A percentile compares a stretch with the other conserved stretches of the same genome.
Evolutionary conservation across 1,139 yeast genomes (phyloP).

Genomic region (Sugiyamaella xylanicola): DNA sequence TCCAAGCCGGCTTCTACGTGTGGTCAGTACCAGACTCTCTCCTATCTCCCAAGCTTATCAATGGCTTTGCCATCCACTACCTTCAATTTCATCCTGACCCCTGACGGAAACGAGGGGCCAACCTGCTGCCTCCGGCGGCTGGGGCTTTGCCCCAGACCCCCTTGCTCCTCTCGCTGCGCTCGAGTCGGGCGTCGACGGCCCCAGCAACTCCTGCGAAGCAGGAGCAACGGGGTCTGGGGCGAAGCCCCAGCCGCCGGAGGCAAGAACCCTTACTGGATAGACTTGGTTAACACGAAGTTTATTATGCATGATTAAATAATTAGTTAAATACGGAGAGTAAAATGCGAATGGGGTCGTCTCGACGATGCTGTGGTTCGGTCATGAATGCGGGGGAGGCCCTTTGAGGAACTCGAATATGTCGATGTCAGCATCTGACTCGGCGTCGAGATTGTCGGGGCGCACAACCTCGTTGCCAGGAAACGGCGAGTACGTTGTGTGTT

Average conservation of each 20-base stretch:
- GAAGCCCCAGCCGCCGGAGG: constrained; percentile 5
- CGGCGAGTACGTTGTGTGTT: constrained; percentile 8
- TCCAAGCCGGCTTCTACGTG: constrained; percentile 51
- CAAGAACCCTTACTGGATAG: not conserved
- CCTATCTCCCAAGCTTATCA: constrained; percentile 41
- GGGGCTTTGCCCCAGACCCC: too few species aligned
- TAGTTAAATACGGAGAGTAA: constrained; percentile 5
- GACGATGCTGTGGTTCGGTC: not conserved
- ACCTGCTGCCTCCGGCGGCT: not conserved
- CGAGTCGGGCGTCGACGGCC: too few species aligned
- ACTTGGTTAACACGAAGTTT: not conserved
- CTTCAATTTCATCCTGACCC: constrained; percentile 1
- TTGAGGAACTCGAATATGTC: constrained; percentile 23
- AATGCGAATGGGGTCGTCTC: too few species aligned
- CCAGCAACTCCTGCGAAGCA: not conserved
- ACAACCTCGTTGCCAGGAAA: constrained; percentile 20
- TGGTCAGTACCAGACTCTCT: constrained; percentile 40
- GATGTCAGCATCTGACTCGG: constrained; percentile 20
- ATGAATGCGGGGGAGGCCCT: constrained; percentile 4
- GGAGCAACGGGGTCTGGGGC: constrained; percentile 10
- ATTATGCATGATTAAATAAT: constrained; percentile 15
- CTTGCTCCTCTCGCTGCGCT: not conserved
- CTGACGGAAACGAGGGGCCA: too few species aligned
- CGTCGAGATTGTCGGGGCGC: constrained; percentile 7
- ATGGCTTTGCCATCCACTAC: constrained; percentile 52